Evolutionary conservation across 768 basidiomycete genomes (phyloP), one percentile per base, ranked within the genome.

Genomic region (Tulasnella sp.): DNA sequence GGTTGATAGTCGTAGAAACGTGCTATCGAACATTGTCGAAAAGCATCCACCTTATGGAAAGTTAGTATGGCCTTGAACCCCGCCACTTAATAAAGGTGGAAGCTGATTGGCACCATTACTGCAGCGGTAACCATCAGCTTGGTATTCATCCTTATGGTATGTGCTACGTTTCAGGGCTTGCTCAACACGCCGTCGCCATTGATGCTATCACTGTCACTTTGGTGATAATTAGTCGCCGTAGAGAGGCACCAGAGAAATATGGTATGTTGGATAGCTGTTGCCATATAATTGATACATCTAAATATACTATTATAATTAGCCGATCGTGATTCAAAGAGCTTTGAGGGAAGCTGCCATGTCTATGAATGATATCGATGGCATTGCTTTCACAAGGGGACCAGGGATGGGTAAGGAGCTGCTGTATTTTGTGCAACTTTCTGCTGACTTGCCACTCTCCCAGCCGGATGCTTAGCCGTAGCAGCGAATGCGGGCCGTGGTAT

Each of bases 341-440:
- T 75, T 97, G 24, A 58, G 68, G 2, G 81, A 90, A 41, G 86
- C 93, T 0, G 70, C 75, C 0, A 61, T 92, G 32, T 69, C 72
- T 1, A 72, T 83, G 50, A 70, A 70, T 1, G 81, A 89, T 47
- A 74, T 97, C 8, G 84, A 95, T 64, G 94, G 88, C 2, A 78
- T 96, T 43, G 94, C 93, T 1, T 95, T 88, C 67, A 97, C 94
- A 1, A 78, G 90, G 65, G 95, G 91, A 13, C 88, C 89, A 61
- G 87, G 69, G 24, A 70, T 70, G 68, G 56, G 85, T 83, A 59
- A 3, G 15, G 2, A 11, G 10, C 1, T 32, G 29, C 29, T 55
- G n/a, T 30, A 3, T 23, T n/a, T 26, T 27, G 15, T 8, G 10
- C 3, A 27, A 2, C 21, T 9, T 21, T 2, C 8, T 3, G 45